Conservation (phyloP, 192 early-diverging fungal genomes). For the Gryganskiella cystojenkinii region DNA sequence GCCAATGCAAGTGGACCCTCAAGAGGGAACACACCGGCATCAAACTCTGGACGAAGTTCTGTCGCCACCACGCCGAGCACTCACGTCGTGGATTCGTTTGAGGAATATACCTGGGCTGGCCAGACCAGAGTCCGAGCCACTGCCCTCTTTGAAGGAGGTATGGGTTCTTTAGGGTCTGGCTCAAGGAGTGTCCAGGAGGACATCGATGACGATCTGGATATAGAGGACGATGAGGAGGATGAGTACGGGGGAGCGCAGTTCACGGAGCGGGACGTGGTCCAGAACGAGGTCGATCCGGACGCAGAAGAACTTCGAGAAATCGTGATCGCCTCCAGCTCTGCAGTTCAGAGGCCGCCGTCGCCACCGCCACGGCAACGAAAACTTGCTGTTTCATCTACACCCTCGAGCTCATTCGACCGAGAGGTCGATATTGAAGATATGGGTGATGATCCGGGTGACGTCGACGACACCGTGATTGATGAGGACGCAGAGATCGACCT, state of each 20-base stretch:
- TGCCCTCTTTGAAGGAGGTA: slow-evolving; percentile 84
- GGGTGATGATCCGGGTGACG: slow-evolving; percentile 18
- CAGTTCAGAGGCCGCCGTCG: slow-evolving; percentile 13
- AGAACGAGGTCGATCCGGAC: slow-evolving; percentile 52
- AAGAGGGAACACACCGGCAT: slow-evolving; percentile 19
- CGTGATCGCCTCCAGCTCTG: slow-evolving; percentile 50
- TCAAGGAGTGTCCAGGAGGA: slow-evolving; percentile 59
- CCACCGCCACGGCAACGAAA: slow-evolving; percentile 6
- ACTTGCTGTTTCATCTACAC: slow-evolving; percentile 13
- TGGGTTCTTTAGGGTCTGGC: slow-evolving; percentile 57
- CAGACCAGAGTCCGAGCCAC: slow-evolving; percentile 82
- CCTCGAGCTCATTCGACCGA: background rate
- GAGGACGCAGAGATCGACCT: slow-evolving; percentile 47
- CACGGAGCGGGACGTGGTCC: slow-evolving; percentile 73
- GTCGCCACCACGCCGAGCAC: slow-evolving; percentile 18
- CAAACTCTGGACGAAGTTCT: slow-evolving; percentile 14
- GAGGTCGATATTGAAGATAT: slow-evolving; percentile 37
- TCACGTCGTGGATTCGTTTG: slow-evolving; percentile 56
- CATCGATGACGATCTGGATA: slow-evolving; percentile 84
- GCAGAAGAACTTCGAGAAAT: slow-evolving; percentile 52
- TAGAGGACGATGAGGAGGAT: slow-evolving; percentile 82
- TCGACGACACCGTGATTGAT: slow-evolving; percentile 27
- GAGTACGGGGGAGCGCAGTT: slow-evolving; percentile 82
- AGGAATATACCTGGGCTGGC: slow-evolving; percentile 88
- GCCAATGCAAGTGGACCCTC: slow-evolving; percentile 26